These are phyloP conservation scores for Botrytis elliptica DNA, from an alignment of 2,329 filamentous ascomycete species.

Conservation along the genomic window DNA sequence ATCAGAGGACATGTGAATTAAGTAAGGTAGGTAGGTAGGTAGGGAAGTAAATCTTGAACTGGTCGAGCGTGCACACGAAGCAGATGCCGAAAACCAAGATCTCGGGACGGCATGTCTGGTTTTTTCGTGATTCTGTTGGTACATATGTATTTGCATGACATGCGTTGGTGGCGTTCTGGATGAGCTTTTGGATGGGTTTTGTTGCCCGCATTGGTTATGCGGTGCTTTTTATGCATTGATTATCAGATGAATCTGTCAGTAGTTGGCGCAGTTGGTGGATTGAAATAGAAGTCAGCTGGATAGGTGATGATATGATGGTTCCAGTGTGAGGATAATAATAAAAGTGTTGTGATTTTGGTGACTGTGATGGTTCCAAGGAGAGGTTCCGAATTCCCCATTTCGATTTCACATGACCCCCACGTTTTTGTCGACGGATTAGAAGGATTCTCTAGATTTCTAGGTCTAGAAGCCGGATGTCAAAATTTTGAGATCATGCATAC, in stretches of 20 bases:
- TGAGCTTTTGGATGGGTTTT: not conserved
- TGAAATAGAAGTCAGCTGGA: not conserved
- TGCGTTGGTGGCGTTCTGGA: slow-evolving; percentile 12
- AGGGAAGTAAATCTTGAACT: not conserved
- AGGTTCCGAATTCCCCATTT: not conserved
- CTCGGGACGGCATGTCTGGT: slow-evolving; percentile 13
- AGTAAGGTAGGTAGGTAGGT: not conserved
- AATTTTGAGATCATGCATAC: not conserved
- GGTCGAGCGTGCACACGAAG: not conserved
- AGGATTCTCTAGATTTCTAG: not conserved
- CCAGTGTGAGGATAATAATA: too few relatives aligned
- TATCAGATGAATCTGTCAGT: slow-evolving; percentile 1
- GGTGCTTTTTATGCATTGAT: slow-evolving; percentile 9
- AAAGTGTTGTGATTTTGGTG: not conserved
- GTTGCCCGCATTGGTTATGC: not conserved
- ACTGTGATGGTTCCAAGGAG: not conserved
- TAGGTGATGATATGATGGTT: not conserved
- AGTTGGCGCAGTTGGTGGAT: not conserved
- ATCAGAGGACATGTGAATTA: not conserved
- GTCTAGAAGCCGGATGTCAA: not conserved
- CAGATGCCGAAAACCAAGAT: slow-evolving; percentile 22
- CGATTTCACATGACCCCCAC: not conserved
- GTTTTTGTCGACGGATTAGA: not conserved
- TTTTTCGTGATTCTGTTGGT: not conserved
- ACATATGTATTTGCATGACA: slow-evolving; percentile 9